Percentiles rank a stretch among this genome's conserved stretches.
Conservation (phyloP, 2,329 filamentous ascomycete genomes). For the Camptophora hylomeconis region DNA sequence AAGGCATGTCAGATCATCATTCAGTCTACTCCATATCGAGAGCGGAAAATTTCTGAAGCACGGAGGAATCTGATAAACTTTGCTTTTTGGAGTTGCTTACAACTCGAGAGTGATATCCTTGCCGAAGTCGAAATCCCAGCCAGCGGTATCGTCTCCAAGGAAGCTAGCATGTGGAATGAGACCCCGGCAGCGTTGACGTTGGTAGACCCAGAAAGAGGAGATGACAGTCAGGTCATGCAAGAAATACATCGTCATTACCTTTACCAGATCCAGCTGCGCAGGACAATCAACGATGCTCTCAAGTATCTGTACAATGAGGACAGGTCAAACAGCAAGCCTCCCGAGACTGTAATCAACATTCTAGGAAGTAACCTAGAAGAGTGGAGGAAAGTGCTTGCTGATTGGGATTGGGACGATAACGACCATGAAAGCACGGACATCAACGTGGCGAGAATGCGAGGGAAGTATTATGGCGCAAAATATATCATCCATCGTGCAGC, state of each 20-base stretch:
- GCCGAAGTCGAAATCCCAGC: conserved; percentile 63
- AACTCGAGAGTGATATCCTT: conserved; percentile 87
- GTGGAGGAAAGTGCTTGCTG: conserved; percentile 41
- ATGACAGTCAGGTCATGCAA: conserved; percentile 10
- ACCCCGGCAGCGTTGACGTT: conserved; percentile 28
- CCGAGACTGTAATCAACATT: conserved; percentile 24
- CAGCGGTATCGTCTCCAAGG: conserved; percentile 41
- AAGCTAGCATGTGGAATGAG: conserved; percentile 1
- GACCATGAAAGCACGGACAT: conserved; percentile 65
- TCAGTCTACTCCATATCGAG: conserved; percentile 37
- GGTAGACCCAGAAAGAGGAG: conserved; percentile 24
- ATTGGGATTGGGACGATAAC: conserved; percentile 46
- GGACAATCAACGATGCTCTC: conserved; percentile 20
- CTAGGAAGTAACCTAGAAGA: conserved; percentile 36
- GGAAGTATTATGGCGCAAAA: conserved; percentile 86
- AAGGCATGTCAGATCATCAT: conserved; percentile 58
- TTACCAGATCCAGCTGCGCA: conserved; percentile 48
- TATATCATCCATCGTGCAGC: conserved; percentile 84
- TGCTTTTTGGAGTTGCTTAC: conserved; percentile 86
- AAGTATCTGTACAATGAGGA: conserved; percentile 20
- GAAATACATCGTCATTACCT: conserved; percentile 47
- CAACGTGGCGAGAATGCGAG: conserved; percentile 68
- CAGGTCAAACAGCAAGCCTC: conserved; percentile 35
- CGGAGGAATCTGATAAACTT: conserved; percentile 47
- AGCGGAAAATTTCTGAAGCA: conserved; percentile 8